Evolutionary conservation across 331 rosid species (phyloP).

Genomic region (Spiraea crenata): DNA sequence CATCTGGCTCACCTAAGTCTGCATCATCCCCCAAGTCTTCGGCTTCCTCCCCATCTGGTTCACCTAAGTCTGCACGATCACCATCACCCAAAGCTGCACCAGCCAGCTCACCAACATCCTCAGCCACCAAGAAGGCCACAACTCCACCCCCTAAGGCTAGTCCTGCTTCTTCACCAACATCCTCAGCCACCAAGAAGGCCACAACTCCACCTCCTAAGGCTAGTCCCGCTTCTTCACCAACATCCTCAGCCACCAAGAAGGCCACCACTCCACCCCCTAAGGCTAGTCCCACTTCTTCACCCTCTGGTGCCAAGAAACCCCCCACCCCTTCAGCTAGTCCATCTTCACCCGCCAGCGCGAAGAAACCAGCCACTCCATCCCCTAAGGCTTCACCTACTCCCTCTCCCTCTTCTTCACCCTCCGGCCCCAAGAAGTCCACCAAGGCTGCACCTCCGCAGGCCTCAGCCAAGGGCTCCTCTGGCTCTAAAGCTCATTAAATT

Average conservation of each 20-base stretch:
- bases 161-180: neutral
- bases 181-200: neutral
- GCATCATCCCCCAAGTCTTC: slow-evolving; percentile 4
- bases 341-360: no score
- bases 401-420: neutral
- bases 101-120: neutral
- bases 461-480: neutral
- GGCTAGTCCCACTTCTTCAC: no score
- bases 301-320: no score
- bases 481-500: neutral
- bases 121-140: neutral
- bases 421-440: neutral
- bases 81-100: neutral
- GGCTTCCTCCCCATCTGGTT: neutral
- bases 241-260: no score
- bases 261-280: no score
- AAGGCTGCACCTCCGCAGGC: neutral
- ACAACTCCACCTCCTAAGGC: neutral
- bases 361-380: no score
- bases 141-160: neutral
- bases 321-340: no score
- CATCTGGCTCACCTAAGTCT: neutral
- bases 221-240: neutral
- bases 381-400: no score
- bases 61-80: neutral